A percentile compares a stretch with the other conserved stretches of the same genome.
Conservation (phyloP, 305 asterid genomes). For the Ruellia speciosa region DNA sequence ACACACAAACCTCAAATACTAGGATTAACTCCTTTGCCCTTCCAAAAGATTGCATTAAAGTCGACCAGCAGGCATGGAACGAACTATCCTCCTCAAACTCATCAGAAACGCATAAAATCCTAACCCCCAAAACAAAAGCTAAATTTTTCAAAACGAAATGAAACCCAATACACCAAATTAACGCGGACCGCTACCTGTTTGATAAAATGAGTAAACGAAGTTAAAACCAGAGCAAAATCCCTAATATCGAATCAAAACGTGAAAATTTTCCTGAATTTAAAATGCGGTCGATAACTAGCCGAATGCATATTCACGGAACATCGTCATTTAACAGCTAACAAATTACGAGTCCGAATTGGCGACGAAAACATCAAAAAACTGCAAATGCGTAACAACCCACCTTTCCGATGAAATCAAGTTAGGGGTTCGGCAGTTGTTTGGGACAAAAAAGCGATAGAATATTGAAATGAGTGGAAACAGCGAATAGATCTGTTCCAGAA, state of each 20-base stretch:
- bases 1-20: neutral
- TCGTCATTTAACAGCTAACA: neutral
- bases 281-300: neutral
- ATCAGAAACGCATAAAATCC: neutral
- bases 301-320: neutral
- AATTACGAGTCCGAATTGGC: neutral
- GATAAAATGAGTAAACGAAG: slow-evolving; percentile 1
- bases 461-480: neutral
- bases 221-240: slow-evolving; percentile 13
- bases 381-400: neutral
- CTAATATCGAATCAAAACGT: neutral
- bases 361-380: neutral
- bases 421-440: neutral
- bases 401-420: neutral
- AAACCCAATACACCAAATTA: neutral
- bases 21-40: neutral
- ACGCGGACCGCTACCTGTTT: neutral
- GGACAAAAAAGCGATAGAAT: neutral
- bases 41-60: neutral
- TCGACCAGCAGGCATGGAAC: neutral
- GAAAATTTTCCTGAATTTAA: neutral
- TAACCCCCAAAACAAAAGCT: neutral
- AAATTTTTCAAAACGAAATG: neutral
- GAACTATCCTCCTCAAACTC: neutral
- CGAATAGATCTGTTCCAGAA: neutral